Percentiles rank a stretch among this genome's conserved stretches.
Conservation (phyloP, 768 basidiomycete genomes). For the Candolleomyces aberdarensis region DNA sequence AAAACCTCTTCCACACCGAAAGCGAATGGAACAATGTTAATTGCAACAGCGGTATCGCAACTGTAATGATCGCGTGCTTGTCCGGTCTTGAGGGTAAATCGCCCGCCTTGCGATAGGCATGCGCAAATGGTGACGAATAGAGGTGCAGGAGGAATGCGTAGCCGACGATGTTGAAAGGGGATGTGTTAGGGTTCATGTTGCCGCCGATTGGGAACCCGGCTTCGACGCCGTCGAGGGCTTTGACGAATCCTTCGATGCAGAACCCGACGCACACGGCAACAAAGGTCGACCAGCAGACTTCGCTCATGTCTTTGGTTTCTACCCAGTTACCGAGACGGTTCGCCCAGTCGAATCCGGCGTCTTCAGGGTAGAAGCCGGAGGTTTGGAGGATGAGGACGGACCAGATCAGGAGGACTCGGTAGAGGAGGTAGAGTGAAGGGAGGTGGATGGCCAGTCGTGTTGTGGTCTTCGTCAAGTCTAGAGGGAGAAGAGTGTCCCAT, state of each 20-base stretch:
- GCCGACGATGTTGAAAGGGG: conserved; percentile 48
- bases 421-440: conserved; percentile 62
- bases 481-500: conserved; percentile 50
- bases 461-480: conserved; percentile 58
- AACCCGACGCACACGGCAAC: conserved; percentile 63
- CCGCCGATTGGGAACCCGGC: conserved; percentile 33
- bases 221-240: conserved; percentile 62
- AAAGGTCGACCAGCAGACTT: conserved; percentile 76
- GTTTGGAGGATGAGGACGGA: conserved; percentile 56
- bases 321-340: conserved; percentile 43
- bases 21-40: conserved; percentile 63
- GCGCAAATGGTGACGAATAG: conserved; percentile 65
- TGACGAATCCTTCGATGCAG: conserved; percentile 62
- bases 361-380: conserved; percentile 37
- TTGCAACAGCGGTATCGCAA: conserved; percentile 72
- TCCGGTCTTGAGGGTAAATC: conserved; percentile 64
- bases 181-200: conserved; percentile 41
- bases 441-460: conserved; percentile 59
- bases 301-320: conserved; percentile 48
- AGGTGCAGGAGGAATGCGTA: conserved; percentile 76
- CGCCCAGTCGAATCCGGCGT: conserved; percentile 18
- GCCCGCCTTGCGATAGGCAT: conserved; percentile 26
- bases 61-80: conserved; percentile 68
- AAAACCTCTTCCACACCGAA: conserved; percentile 60
- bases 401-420: conserved; percentile 57